Evolutionary conservation across 306 rosid species (phyloP), one percentile per base, ranked within the genome.

Genomic region (Acmispon strigosus): DNA sequence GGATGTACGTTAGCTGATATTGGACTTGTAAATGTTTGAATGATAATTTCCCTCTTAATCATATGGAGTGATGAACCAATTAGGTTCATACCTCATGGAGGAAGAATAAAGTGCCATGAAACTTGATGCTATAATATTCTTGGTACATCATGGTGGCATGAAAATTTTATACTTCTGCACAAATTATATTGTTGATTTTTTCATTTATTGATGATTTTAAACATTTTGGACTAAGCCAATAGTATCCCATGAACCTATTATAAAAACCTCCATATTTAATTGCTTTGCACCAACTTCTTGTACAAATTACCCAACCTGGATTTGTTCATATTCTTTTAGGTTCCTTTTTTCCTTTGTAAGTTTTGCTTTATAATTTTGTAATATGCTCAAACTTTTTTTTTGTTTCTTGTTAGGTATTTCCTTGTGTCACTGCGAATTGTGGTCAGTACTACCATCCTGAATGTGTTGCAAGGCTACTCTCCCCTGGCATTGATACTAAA

Each of bases 371-470:
- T 62, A 62, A 66, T 7, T 58, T 70, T 60, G 52, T 24, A 13
- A 61, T 61, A 15, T 41, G 24, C 45, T 37, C 18, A 47, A 42
- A 20, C 4, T 8, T 4, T 42, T 20, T 1, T 48, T 71, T 45
- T 76, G 67, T 70, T 71, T 44, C 54, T 65, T 82, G 65, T 15
- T 70, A 83, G 91, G 91, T 81, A 39, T 89, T 83, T 74, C 82
- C 69, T 43, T 87, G 96, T 69, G 71, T 77, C 72, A 83, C 82
- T 69, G 73, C 83, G 13, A 81, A 76, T 43, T 89, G 92, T 73
- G 92, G 92, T 62, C 78, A 75, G 62, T 86, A 83, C 72, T 89
- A 84, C 62, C 92, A 89, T 71, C 90, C 84, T 17, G 69, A 72
- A 42, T 89, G 96, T 56, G 88, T 84, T 59, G 82, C 86, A 61